phyloP scores from a whole-genome alignment of 768 basidiomycete species.

The Naganishia randhawae region DNA sequence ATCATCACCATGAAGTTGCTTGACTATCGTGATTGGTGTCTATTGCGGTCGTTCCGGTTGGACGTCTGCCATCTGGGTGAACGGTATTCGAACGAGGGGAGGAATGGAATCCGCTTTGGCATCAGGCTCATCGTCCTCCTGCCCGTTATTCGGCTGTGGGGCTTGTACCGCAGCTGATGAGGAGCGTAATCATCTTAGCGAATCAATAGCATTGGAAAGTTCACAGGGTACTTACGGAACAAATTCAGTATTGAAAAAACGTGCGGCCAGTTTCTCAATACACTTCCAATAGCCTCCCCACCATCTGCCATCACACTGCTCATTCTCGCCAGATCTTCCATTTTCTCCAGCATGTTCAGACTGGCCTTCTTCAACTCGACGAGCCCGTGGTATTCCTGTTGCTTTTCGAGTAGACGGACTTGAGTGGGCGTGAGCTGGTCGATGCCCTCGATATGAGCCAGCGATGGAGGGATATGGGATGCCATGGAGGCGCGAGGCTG shows the following conservation, averaged over 20 bases:
- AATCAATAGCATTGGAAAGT: too few species aligned
- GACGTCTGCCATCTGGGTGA: slow-evolving; percentile 1
- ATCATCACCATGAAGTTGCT: not conserved
- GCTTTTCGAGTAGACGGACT: slow-evolving; percentile 48
- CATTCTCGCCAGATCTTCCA: slow-evolving; percentile 50
- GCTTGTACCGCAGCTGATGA: slow-evolving; percentile 9
- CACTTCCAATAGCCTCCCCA: slow-evolving; percentile 51
- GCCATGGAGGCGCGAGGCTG: slow-evolving; percentile 15
- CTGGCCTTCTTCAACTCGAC: slow-evolving; percentile 46
- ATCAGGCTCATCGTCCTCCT: slow-evolving; percentile 10
- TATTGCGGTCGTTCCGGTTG: not conserved
- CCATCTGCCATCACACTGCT: slow-evolving; percentile 52
- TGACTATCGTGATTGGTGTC: not conserved
- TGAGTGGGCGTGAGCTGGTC: slow-evolving; percentile 37
- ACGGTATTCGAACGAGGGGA: slow-evolving; percentile 16
- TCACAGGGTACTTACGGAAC: slow-evolving; percentile 41
- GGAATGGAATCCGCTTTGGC: slow-evolving; percentile 2
- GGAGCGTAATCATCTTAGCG: not conserved
- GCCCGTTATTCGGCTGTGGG: not conserved
- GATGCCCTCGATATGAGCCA: slow-evolving; percentile 22
- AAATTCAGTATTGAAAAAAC: slow-evolving; percentile 51
- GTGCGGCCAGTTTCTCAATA: slow-evolving; percentile 52
- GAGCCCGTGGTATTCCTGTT: slow-evolving; percentile 51
- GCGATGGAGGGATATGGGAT: slow-evolving; percentile 20
- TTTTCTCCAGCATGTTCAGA: slow-evolving; percentile 39